Conservation (phyloP, 2,329 filamentous ascomycete genomes). For the Penicillium sp. region DNA sequence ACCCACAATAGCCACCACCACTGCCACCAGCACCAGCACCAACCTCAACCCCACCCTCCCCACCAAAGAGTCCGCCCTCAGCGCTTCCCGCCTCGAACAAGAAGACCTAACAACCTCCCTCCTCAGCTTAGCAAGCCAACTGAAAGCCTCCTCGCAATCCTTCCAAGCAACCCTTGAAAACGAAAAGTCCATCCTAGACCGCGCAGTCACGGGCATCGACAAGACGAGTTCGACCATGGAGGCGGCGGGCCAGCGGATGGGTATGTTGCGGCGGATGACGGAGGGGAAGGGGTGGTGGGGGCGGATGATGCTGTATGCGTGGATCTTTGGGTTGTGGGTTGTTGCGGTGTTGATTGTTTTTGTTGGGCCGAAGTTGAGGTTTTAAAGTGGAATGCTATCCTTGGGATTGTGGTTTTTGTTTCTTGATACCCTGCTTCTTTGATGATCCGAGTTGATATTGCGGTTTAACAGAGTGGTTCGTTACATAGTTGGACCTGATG, state of each 20-base stretch:
- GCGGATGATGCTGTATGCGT: slow-evolving; percentile 77
- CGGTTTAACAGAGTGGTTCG: too few relatives aligned
- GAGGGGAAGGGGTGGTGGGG: slow-evolving; percentile 90
- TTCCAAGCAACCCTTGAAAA: slow-evolving; percentile 75
- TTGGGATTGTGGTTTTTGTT: neutral
- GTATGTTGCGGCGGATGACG: slow-evolving; percentile 73
- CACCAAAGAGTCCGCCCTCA: slow-evolving; percentile 70
- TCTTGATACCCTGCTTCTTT: slow-evolving; percentile 12
- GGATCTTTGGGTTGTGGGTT: slow-evolving; percentile 83
- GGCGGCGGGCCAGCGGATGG: slow-evolving; percentile 75
- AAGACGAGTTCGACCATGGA: slow-evolving; percentile 76
- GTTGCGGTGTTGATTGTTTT: slow-evolving; percentile 77
- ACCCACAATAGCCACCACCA: slow-evolving; percentile 21
- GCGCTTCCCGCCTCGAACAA: slow-evolving; percentile 78
- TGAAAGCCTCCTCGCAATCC: slow-evolving; percentile 73
- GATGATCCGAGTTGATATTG: neutral
- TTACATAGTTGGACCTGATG: neutral
- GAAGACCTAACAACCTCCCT: slow-evolving; percentile 79
- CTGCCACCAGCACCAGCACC: neutral
- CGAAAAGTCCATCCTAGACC: slow-evolving; percentile 69
- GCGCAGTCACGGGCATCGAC: slow-evolving; percentile 74
- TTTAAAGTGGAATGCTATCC: slow-evolving; percentile 50
- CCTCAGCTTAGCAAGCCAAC: slow-evolving; percentile 73
- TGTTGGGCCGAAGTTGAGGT: slow-evolving; percentile 82
- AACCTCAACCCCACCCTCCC: slow-evolving; percentile 20